Conservation (phyloP, 176 grass and related monocot species). For the Canna indica region DNA sequence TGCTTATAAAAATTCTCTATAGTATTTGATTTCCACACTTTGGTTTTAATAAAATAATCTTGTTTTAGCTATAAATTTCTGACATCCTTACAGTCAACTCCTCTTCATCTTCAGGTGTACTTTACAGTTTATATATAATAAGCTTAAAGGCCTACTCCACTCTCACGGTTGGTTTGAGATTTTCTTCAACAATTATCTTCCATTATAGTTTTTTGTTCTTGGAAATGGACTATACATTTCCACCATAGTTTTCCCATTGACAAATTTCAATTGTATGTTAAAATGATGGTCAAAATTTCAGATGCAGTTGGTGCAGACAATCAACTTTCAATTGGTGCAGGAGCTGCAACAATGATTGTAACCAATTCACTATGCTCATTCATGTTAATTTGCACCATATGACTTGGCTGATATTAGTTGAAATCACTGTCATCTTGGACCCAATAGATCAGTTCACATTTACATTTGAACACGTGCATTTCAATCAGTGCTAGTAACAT, state of each 20-base stretch:
- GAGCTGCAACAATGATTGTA: conserved; percentile 49
- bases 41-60: neutral
- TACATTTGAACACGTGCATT: no score
- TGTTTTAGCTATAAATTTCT: neutral
- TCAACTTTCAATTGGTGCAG: conserved; percentile 56
- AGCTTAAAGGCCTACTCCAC: conserved; percentile 46
- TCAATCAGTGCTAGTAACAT: no score
- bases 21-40: neutral
- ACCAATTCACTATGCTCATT: conserved; percentile 89
- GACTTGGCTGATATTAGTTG: no score
- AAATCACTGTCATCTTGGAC: no score
- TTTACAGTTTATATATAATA: conserved; percentile 81
- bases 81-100: neutral
- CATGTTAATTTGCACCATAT: no score
- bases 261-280: neutral
- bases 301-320: conserved; percentile 13
- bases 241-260: neutral
- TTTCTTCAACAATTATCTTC: neutral
- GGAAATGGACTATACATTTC: neutral
- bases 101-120: conserved; percentile 52
- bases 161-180: conserved; percentile 37
- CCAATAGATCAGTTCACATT: no score
- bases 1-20: no score
- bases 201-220: neutral
- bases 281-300: neutral